Conservation (phyloP, 805 yeast genomes). For the Yamadazyma laniorum region DNA sequence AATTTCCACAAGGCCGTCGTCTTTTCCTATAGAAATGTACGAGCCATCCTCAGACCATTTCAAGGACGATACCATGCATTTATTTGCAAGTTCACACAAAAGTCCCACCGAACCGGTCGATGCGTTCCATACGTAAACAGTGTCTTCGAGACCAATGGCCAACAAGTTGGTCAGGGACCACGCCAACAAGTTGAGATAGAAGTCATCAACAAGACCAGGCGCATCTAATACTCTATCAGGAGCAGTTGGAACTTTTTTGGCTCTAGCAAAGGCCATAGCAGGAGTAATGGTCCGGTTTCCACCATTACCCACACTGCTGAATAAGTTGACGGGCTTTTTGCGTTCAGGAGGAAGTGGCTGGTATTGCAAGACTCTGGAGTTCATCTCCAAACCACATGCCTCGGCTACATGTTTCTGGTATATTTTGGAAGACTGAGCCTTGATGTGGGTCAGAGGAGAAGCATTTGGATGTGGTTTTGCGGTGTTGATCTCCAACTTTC, state of each 20-base stretch:
- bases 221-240: conserved; percentile 96
- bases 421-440: conserved; percentile 51
- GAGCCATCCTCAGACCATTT: conserved; percentile 92
- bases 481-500: conserved; percentile 31
- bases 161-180: conserved; percentile 84
- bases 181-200: conserved; percentile 78
- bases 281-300: conserved; percentile 38
- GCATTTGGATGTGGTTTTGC: conserved; percentile 43
- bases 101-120: conserved; percentile 71
- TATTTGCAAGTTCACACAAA: conserved; percentile 52
- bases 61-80: conserved; percentile 62
- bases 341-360: conserved; percentile 81
- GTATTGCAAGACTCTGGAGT: conserved; percentile 80
- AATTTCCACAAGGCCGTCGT: conserved; percentile 81
- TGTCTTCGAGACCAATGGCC: conserved; percentile 83
- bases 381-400: conserved; percentile 87
- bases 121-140: conserved; percentile 93
- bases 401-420: conserved; percentile 85
- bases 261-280: conserved; percentile 59
- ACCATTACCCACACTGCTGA: conserved; percentile 23
- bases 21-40: conserved; percentile 78
- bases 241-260: conserved; percentile 76
- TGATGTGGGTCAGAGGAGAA: conserved; percentile 54
- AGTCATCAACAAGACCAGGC: conserved; percentile 91
- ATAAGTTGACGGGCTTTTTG: conserved; percentile 34